Conservation (phyloP, 1,284 basidiomycete species). For the Sporisorium exsertum region DNA sequence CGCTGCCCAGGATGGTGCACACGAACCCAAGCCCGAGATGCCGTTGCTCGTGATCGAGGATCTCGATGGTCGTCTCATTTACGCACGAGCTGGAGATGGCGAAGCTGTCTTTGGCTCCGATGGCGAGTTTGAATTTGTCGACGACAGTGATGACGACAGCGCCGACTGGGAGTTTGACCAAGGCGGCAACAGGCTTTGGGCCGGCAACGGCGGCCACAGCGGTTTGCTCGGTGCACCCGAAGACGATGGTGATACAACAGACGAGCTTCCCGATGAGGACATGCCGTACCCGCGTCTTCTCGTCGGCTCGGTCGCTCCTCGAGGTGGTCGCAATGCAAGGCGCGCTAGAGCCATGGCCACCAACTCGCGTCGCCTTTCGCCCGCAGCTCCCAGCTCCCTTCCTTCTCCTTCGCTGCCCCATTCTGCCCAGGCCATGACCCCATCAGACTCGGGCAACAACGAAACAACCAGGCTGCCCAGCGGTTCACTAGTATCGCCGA, state of each 20-base stretch:
- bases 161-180: conserved; percentile 51
- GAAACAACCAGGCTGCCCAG: conserved; percentile 19
- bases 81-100: conserved; percentile 67
- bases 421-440: conserved; percentile 4
- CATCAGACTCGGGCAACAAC: conserved; percentile 26
- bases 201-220: conserved; percentile 13
- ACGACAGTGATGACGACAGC: conserved; percentile 65
- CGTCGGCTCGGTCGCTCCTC: conserved; percentile 66
- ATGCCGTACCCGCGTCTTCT: conserved; percentile 68
- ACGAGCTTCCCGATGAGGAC: conserved; percentile 67
- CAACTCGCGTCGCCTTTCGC: conserved; percentile 58
- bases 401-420: conserved; percentile 39
- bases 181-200: conserved; percentile 40
- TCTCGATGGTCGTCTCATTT: conserved; percentile 67
- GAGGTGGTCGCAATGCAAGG: conserved; percentile 63
- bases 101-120: conserved; percentile 69
- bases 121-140: conserved; percentile 68
- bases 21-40: conserved; percentile 50
- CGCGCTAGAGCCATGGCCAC: conserved; percentile 66
- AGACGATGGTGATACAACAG: conserved; percentile 68
- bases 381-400: conserved; percentile 44
- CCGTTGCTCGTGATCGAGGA: conserved; percentile 68
- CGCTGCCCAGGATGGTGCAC: conserved; percentile 13
- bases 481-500: conserved; percentile 27
- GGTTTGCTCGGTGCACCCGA: conserved; percentile 34